Evolutionary conservation across 768 basidiomycete genomes (phyloP), one percentile per base, ranked within the genome.

Genomic region (Clavulina sp.): DNA sequence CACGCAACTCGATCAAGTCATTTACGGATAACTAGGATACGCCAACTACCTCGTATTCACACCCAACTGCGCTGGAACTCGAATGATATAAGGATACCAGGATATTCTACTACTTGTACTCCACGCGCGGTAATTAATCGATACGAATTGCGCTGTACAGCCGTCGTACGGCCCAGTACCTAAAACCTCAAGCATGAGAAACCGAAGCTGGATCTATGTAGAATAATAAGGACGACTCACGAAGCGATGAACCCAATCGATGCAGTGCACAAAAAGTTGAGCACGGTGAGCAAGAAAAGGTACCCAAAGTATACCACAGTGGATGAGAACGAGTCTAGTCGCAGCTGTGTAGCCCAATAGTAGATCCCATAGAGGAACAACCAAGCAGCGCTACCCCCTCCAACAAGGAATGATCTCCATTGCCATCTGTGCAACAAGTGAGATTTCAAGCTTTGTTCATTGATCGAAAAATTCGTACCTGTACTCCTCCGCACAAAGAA

Each of bases 371-470:
- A 97, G 7, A 74, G 73, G 49, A 92, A 66, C 24, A 96, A 68
- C 92, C 92, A 97, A 64, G 92, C 77, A 2, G 89, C 82, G 55
- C 83, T 86, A 23, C 91, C 88, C 5, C 89, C 93, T 32, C 93
- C 93, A 29, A 79, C 82, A 55, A 92, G 59, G 73, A 97, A 95
- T 3, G 87, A 75, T 41, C 88, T 77, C 93, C 93, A 97, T 54
- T 97, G 92, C 92, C 92, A 97, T 53, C 88, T 84, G 54, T 29
- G 31, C 24, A 26, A 28, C 13, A 13, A 9, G 49, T 48, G 51
- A 21, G 18, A n/a, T 21, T 26, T 28, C 13, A 46, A 28, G 16
- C 13, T 46, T 13, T 46, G 13, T 16, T 13, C 43, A 24, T 16
- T 9, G 43, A 46, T 16, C 13, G 13, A 26, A 13, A 9, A 13